Base-by-base conservation (phyloP, 257 asterid genomes). In the Petunia axillaris region DNA sequence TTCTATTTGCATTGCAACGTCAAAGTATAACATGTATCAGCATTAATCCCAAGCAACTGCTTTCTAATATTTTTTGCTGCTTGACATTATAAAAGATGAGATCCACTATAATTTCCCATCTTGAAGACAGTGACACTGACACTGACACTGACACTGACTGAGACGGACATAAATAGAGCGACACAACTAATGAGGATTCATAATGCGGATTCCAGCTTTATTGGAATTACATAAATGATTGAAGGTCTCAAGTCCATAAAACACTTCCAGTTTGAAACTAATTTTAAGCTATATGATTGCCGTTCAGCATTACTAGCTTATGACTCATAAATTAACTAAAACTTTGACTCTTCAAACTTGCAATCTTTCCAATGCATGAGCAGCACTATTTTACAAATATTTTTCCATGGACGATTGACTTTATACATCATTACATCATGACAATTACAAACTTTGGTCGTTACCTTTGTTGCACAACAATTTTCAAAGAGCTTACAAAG, bases 381-480 rank as follows among this genome's bases (percentile, higher is more conserved):
- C 25, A 25, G 25, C 25, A 25, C 25, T 25, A 25, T 25, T 25
- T 25, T 25, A 25, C 25, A 25, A 25, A 25, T 25, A 25, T 25
- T 25, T 25, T 25, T 25, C 25, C 25, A 25, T 25, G 25, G 25
- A 25, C 25, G 25, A 25, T 14, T 8, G 55, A 9, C 55, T 52
- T 9, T 52, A 11, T 9, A 9, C 55, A 52, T 52, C 55, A 1
- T 14, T 25, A 25, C 25, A 25, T 25, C 25, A 25, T 52, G 2
- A 35, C 77, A 71, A 48, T 25, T 71, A 71, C 59, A 48, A 71
- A 44, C 60, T 71, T 48, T 1, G 25, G 77, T 71, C 77, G 35
- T 15, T 35, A 5, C 5, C 59, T 71, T 50, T 14, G 44, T 71
- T 5, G 48, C 9, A 1, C 44, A 16, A 70, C 8, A 48, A 35